A percentile compares a stretch with the other conserved stretches of the same genome.
phyloP scores from a whole-genome alignment of 1,139 yeast species.

The Nakaseomyces bracarensis region DNA sequence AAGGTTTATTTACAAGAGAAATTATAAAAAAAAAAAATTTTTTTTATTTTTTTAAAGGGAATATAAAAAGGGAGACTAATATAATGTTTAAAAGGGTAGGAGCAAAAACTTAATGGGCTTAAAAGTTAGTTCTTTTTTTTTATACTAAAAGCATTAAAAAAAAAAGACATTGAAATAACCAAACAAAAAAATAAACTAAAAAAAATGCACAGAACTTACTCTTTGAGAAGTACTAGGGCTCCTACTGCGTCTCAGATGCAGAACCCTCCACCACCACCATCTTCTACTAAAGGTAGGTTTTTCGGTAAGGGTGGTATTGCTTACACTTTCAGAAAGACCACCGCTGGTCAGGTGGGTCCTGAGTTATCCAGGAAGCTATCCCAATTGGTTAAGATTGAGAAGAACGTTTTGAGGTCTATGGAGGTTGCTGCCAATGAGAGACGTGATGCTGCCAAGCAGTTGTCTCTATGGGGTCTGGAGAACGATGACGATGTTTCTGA shows the following conservation, averaged over 20 bases:
- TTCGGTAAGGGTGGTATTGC: conserved; percentile 87
- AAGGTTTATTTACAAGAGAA: too few relatives aligned
- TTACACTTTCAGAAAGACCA: conserved; percentile 70
- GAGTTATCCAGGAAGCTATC: conserved; percentile 88
- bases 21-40: too few relatives aligned
- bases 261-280: conserved; percentile 90
- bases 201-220: conserved; percentile 93
- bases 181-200: neutral
- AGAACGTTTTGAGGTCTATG: conserved; percentile 88
- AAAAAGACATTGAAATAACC: too few relatives aligned
- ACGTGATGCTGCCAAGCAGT: conserved; percentile 92
- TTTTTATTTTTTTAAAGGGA: too few relatives aligned
- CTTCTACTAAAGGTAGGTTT: conserved; percentile 79
- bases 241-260: conserved; percentile 95
- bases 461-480: conserved; percentile 96
- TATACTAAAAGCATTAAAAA: neutral
- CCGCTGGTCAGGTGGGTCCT: conserved; percentile 94
- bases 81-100: too few relatives aligned
- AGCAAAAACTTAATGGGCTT: too few relatives aligned
- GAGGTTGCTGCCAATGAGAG: conserved; percentile 93
- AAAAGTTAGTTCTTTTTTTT: neutral
- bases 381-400: conserved; percentile 88
- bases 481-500: conserved; percentile 96
- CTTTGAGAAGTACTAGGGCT: conserved; percentile 88
- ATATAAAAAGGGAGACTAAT: too few relatives aligned